Conservation (phyloP, 1,284 basidiomycete genomes). For the Pseudozyma sp. region DNA sequence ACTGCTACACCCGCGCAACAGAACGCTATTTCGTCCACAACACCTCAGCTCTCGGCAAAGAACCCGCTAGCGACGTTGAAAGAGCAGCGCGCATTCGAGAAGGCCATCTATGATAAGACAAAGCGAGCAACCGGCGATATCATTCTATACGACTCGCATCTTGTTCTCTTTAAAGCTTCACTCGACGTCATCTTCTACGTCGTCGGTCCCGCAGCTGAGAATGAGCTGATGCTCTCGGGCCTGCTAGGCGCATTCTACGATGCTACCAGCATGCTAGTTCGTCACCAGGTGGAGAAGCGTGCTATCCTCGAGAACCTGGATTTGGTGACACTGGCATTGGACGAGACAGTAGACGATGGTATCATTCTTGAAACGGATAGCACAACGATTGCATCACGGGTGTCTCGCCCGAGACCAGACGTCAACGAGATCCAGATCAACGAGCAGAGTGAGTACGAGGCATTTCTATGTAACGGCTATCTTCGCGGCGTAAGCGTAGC, state of each 20-base stretch:
- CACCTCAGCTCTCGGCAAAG: constrained; percentile 55
- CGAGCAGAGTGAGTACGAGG: constrained; percentile 76
- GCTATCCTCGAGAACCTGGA: constrained; percentile 95
- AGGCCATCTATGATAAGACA: constrained; percentile 88
- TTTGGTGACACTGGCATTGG: constrained; percentile 88
- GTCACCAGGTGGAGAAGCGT: constrained; percentile 89
- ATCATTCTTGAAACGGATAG: constrained; percentile 98
- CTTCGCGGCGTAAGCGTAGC: no score
- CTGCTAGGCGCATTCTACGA: constrained; percentile 88
- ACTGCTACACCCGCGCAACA: constrained; percentile 53
- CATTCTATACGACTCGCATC: constrained; percentile 88
- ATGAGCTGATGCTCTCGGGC: constrained; percentile 93
- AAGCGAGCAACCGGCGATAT: constrained; percentile 76
- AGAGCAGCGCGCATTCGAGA: constrained; percentile 95
- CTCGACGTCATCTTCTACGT: constrained; percentile 96
- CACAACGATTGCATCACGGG: constrained; percentile 91
- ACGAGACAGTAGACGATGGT: constrained; percentile 97
- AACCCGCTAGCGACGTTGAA: constrained; percentile 81
- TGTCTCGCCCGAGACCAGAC: constrained; percentile 91
- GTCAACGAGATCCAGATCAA: constrained; percentile 97
- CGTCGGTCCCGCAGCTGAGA: constrained; percentile 86
- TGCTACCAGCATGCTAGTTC: constrained; percentile 83
- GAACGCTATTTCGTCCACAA: constrained; percentile 38
- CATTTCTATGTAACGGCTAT: neutral
- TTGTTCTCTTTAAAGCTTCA: constrained; percentile 93